phyloP scores from a whole-genome alignment of 176 grass and related monocot genomes.

The Ananas comosus region DNA sequence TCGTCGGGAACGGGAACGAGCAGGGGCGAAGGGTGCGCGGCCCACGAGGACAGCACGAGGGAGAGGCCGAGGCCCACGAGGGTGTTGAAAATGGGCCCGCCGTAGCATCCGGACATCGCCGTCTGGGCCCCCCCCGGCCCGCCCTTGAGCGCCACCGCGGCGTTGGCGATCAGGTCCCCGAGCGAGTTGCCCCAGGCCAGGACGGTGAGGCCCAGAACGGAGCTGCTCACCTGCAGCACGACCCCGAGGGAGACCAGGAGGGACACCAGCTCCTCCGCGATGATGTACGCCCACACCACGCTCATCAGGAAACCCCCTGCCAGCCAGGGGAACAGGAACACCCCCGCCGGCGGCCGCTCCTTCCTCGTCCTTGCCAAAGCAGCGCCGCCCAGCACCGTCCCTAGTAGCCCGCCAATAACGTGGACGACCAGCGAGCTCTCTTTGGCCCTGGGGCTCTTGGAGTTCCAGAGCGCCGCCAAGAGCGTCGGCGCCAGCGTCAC shows the following conservation, averaged over 20 bases:
- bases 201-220: slow-evolving; percentile 53
- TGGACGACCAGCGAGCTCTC: slow-evolving; percentile 8
- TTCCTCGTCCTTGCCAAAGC: slow-evolving; percentile 28
- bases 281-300: slow-evolving; percentile 46
- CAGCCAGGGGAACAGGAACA: slow-evolving; percentile 36
- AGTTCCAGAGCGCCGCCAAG: slow-evolving; percentile 31
- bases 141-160: slow-evolving; percentile 39
- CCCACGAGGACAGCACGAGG: slow-evolving; percentile 33
- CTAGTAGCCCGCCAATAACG: slow-evolving; percentile 13
- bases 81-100: slow-evolving; percentile 53
- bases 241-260: slow-evolving; percentile 29
- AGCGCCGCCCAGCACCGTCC: slow-evolving; percentile 18
- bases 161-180: slow-evolving; percentile 49
- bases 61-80: slow-evolving; percentile 54
- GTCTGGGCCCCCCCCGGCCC: slow-evolving; percentile 31
- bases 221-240: slow-evolving; percentile 24
- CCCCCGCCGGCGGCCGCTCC: slow-evolving; percentile 19
- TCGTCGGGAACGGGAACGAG: slow-evolving; percentile 28
- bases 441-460: slow-evolving; percentile 17
- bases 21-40: slow-evolving; percentile 14
- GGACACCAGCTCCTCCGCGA: slow-evolving; percentile 45
- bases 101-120: slow-evolving; percentile 55
- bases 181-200: slow-evolving; percentile 78
- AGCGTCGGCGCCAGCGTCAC: slow-evolving; percentile 41
- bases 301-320: slow-evolving; percentile 60